phyloP scores from a whole-genome alignment of 2,329 filamentous ascomycete species.

The Xylariales sp. region DNA sequence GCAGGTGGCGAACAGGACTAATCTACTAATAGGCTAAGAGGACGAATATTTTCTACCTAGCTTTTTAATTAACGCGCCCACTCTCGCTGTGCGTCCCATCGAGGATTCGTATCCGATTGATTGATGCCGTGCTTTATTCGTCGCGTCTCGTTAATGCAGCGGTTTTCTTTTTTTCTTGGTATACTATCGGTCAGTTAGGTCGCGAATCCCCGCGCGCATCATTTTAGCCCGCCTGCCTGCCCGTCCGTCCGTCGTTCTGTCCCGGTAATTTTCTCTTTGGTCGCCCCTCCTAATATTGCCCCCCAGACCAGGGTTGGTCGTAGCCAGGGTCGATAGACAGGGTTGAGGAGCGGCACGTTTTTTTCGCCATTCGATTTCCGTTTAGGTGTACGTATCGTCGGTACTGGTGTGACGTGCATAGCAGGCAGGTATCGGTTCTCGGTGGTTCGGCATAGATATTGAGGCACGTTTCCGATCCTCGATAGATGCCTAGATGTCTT shows the following conservation, averaged over 20 bases:
- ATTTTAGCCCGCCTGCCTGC: conserved; percentile 14
- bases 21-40: background rate
- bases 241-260: too few relatives aligned
- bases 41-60: background rate
- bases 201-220: conserved; percentile 9
- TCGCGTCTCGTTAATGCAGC: background rate
- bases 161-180: conserved; percentile 1
- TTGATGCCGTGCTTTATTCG: background rate
- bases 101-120: background rate
- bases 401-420: conserved; percentile 4
- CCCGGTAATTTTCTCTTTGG: background rate
- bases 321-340: conserved; percentile 13
- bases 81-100: background rate
- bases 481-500: conserved; percentile 18
- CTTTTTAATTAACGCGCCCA: background rate
- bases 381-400: background rate
- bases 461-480: background rate
- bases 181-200: background rate
- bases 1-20: conserved; percentile 2
- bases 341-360: background rate
- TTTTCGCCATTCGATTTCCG: background rate
- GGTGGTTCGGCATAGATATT: conserved; percentile 8
- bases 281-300: too few relatives aligned
- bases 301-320: conserved; percentile 1
- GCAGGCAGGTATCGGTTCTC: conserved; percentile 6